Evolutionary conservation across 352 stramenopile genomes (phyloP).

Genomic region (Hyaloperonospora brassicae): DNA sequence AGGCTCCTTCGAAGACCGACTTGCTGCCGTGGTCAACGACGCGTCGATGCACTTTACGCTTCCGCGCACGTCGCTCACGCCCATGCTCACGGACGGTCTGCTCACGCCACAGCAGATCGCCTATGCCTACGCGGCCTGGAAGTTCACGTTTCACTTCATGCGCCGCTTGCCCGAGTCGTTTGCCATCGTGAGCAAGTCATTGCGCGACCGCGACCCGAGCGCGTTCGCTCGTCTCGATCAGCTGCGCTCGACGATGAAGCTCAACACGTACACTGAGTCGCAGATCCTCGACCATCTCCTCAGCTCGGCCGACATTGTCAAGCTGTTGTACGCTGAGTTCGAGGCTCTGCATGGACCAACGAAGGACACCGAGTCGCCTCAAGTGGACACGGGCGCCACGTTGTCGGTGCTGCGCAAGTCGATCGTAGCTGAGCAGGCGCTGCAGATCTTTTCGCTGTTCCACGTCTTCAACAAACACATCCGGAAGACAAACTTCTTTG

Average conservation of each 20-base stretch:
- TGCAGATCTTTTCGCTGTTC: slow-evolving; percentile 78
- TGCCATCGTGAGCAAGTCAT: slow-evolving; percentile 68
- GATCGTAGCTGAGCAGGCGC: slow-evolving; percentile 61
- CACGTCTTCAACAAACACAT: slow-evolving; percentile 79
- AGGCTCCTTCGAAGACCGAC: slow-evolving; percentile 57
- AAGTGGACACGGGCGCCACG: slow-evolving; percentile 41
- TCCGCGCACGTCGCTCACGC: slow-evolving; percentile 73
- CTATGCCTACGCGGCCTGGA: slow-evolving; percentile 82
- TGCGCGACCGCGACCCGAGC: slow-evolving; percentile 65
- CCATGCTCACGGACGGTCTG: slow-evolving; percentile 70
- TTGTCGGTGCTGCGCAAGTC: slow-evolving; percentile 67
- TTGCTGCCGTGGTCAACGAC: slow-evolving; percentile 57
- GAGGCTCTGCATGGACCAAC: slow-evolving; percentile 53
- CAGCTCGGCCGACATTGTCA: slow-evolving; percentile 55
- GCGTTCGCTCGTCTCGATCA: slow-evolving; percentile 72
- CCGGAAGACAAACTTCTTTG: slow-evolving; percentile 82
- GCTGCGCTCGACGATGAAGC: slow-evolving; percentile 75
- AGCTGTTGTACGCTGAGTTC: slow-evolving; percentile 76
- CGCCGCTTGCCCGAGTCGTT: slow-evolving; percentile 74
- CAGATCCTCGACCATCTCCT: slow-evolving; percentile 84
- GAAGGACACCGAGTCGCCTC: slow-evolving; percentile 21
- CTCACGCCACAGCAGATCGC: slow-evolving; percentile 72
- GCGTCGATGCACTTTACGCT: slow-evolving; percentile 80
- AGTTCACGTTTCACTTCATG: slow-evolving; percentile 87
- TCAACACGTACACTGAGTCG: slow-evolving; percentile 83